phyloP scores from a whole-genome alignment of 352 stramenopile species.

The Lagenidium sp. region DNA sequence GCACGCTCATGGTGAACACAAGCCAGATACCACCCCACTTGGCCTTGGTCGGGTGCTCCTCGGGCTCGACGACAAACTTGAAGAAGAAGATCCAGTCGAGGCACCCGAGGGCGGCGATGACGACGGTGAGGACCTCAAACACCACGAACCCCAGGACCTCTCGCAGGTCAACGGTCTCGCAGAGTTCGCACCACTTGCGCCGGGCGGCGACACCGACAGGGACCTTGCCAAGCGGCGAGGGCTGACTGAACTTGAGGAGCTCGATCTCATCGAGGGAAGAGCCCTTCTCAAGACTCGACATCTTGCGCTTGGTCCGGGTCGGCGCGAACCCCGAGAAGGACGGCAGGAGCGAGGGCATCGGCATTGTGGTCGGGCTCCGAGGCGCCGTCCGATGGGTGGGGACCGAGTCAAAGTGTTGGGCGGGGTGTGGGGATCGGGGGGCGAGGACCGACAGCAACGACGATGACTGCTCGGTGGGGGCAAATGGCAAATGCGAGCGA shows the following conservation, averaged over 20 bases:
- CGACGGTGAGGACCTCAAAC: constrained; percentile 12
- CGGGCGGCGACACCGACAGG: no score
- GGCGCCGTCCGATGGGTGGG: no score
- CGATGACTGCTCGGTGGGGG: no score
- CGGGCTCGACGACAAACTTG: constrained; percentile 18
- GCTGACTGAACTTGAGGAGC: constrained; percentile 3
- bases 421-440: no score
- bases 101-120: constrained; percentile 15
- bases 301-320: constrained; percentile 47
- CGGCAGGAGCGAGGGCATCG: constrained; percentile 31
- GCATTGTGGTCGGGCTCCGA: no score
- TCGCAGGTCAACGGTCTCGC: constrained; percentile 7
- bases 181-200: constrained; percentile 2
- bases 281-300: constrained; percentile 35
- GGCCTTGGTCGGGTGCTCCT: constrained; percentile 4
- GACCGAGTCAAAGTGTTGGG: no score
- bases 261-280: constrained; percentile 23
- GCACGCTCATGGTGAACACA: constrained; percentile 6
- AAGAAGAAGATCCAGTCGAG: constrained; percentile 20
- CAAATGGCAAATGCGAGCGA: no score
- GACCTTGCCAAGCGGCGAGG: neutral
- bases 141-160: constrained; percentile 17
- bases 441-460: no score
- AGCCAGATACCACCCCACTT: constrained; percentile 12
- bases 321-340: constrained; percentile 16